Base-by-base conservation (phyloP, 345 rosid genomes). In the Streptanthus diversifolius region DNA sequence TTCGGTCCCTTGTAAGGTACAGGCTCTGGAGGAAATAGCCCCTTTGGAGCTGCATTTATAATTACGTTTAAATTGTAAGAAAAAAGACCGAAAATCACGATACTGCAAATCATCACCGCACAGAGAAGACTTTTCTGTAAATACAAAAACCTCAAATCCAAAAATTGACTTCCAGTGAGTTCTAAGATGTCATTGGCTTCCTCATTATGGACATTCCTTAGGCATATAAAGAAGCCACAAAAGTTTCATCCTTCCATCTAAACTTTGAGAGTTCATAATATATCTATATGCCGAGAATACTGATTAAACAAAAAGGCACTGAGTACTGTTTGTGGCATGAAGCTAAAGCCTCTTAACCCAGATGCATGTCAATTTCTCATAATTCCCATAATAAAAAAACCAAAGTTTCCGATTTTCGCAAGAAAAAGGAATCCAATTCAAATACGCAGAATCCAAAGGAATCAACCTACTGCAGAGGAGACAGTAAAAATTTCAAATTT, bases 21-120 rank as follows among this genome's bases (percentile, higher is more conserved):
- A 40, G 99, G 99, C 83, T 95, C 97, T 7, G 90, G 90, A 21
- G 95, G 99, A 85, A 91, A 95, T 81, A 95, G 73, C 37, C 96
- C 99, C 80, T 91, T 91, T 22, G 99, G 99, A 77, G 99, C 99
- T 91, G 93, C 73, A 79, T 70, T 57, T 9, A 56, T 39, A 70
- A 36, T 17, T 5, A 18, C 41, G 55, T 6, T 17, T 13, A 53
- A 75, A 53, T 24, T 0, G 63, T 59, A 59, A 49, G 68, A 57
- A 32, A 32, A 30, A 35, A 11, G 43, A 56, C 44, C 0, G 1
- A 7, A 35, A 47, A 54, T n/a, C 54, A 43, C 2, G 4, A 72
- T 10, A 30, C 36, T n/a, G n/a, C 68, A 71, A 7, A 44, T 51
- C 36, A 63, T 41, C 5, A 30, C 0, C 1, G 15, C 39, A 43